Conservation (phyloP, 139 green algal genomes). For the Volvox reticuliferus region DNA sequence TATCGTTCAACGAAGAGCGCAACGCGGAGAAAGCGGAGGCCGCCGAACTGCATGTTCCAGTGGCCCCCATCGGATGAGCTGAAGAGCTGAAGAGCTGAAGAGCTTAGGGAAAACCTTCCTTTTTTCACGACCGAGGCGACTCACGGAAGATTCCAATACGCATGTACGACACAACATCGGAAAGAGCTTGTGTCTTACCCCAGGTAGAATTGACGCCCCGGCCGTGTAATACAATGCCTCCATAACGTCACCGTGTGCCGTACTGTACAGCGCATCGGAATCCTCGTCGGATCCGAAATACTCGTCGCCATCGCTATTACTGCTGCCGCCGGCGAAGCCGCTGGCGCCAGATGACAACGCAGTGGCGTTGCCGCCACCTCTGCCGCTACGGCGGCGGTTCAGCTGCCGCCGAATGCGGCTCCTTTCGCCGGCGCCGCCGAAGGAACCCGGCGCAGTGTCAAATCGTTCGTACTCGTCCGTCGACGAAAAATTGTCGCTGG, state of each 20-base stretch:
- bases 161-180: too few species aligned
- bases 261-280: constrained; percentile 2
- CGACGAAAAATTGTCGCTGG: background rate
- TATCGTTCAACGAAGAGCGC: too few species aligned
- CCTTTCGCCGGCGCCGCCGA: background rate
- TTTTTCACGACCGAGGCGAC: too few species aligned
- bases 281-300: background rate
- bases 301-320: background rate
- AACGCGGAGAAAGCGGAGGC: too few species aligned
- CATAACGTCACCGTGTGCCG: background rate
- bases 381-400: background rate
- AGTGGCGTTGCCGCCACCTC: background rate
- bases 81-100: too few species aligned
- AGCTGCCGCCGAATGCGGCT: background rate
- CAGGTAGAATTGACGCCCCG: background rate
- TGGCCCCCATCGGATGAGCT: too few species aligned
- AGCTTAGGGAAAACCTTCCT: too few species aligned
- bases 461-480: constrained; percentile 15
- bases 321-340: background rate
- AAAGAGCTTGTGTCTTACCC: background rate
- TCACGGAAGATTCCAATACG: too few species aligned
- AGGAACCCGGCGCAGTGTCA: background rate
- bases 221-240: background rate
- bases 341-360: background rate
- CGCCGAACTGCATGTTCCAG: too few species aligned